These are phyloP conservation scores for Apostasia shenzhenica DNA, from an alignment of 106 monocot species.

Conservation along the genomic window DNA sequence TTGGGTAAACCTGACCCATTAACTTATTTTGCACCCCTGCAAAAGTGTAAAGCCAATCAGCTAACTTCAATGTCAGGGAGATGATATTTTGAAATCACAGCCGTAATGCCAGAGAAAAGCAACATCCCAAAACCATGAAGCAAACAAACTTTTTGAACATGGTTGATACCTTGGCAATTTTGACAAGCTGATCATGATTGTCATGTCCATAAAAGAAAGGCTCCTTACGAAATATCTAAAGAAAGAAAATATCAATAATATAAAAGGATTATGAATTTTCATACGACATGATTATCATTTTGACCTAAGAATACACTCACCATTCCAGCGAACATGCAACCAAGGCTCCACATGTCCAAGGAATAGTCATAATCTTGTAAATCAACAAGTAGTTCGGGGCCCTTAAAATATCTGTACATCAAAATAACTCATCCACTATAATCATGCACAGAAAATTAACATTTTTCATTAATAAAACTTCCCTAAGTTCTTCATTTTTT, in stretches of 20 bases:
- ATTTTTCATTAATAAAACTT: too few species aligned
- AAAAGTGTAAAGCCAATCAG: too few species aligned
- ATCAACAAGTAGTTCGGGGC: constrained; percentile 40
- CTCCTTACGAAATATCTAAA: constrained; percentile 73
- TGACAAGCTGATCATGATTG: constrained; percentile 72
- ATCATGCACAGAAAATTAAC: neutral
- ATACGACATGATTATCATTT: neutral
- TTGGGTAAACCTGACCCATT: too few species aligned
- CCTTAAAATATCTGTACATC: constrained; percentile 30
- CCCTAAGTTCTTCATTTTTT: too few species aligned
- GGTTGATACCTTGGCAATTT: constrained; percentile 55
- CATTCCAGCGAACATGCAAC: constrained; percentile 45
- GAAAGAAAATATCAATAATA: neutral
- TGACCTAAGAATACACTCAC: constrained; percentile 1
- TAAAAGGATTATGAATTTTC: neutral
- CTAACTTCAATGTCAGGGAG: too few species aligned
- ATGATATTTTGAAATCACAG: neutral
- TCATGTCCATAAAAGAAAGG: constrained; percentile 76
- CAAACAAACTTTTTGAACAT: neutral
- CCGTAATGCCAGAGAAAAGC: neutral
- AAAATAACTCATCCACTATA: neutral
- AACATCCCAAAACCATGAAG: constrained; percentile 2
- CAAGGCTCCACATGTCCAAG: constrained; percentile 44
- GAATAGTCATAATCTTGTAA: constrained; percentile 45
- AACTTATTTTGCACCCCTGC: too few species aligned